phyloP scores from a whole-genome alignment of 2,329 filamentous ascomycete genomes.

The Talaromyces islandicus region DNA sequence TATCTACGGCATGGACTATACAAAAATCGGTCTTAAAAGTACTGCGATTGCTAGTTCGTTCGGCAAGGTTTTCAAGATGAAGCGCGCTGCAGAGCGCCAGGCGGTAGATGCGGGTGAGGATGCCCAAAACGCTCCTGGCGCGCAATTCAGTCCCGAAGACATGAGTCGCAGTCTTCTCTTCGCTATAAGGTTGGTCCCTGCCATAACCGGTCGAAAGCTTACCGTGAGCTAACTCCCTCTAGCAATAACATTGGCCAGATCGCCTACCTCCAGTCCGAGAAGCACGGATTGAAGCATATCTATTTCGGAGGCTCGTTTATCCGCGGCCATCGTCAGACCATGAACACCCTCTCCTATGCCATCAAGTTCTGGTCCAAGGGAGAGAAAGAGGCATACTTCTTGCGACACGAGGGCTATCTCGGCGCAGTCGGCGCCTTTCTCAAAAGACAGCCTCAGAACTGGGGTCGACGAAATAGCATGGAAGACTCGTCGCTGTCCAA shows the following conservation, averaged over 20 bases:
- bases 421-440: conserved; percentile 91
- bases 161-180: conserved; percentile 88
- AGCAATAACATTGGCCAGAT: conserved; percentile 99
- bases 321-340: conserved; percentile 90
- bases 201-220: background rate
- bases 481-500: conserved; percentile 42
- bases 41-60: conserved; percentile 94
- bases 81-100: conserved; percentile 71
- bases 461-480: conserved; percentile 77
- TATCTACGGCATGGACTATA: conserved; percentile 94
- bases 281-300: conserved; percentile 83
- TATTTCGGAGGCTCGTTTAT: conserved; percentile 99
- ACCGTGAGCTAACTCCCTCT: conserved; percentile 19
- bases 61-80: conserved; percentile 93
- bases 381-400: conserved; percentile 88
- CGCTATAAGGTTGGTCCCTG: conserved; percentile 59
- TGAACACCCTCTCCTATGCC: conserved; percentile 94
- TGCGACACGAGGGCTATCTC: conserved; percentile 92
- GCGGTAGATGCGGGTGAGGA: conserved; percentile 60
- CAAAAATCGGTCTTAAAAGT: conserved; percentile 92
- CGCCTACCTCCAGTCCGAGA: conserved; percentile 92
- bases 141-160: conserved; percentile 69
- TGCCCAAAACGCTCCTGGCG: conserved; percentile 14
- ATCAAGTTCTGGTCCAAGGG: conserved; percentile 98
- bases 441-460: conserved; percentile 82